These are phyloP conservation scores for Solanum pimpinellifolium DNA, from an alignment of 257 asterid species.

Conservation along the genomic window DNA sequence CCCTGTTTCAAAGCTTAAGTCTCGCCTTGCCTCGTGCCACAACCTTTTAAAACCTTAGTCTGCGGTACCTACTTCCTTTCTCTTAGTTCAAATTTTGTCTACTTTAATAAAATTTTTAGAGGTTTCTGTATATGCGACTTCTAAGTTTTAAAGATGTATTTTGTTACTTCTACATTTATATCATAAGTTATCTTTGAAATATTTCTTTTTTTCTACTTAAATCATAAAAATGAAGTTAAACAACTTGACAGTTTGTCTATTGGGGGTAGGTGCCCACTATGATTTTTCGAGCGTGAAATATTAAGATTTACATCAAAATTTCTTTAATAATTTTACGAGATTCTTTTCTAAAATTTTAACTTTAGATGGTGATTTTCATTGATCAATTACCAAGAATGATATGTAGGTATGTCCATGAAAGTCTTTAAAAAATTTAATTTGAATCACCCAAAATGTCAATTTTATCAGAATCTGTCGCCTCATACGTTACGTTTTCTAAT, in stretches of 20 bases:
- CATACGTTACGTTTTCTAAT: constrained; percentile 26
- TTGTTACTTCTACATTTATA: not conserved
- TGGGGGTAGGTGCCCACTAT: not conserved
- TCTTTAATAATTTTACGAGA: not conserved
- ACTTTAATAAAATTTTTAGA: not conserved
- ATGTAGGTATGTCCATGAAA: not conserved
- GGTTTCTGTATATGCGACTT: not conserved
- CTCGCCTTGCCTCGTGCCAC: not conserved
- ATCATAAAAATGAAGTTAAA: not conserved
- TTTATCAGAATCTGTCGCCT: constrained; percentile 72
- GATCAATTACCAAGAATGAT: not conserved
- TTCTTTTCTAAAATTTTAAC: not conserved
- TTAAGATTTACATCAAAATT: not conserved
- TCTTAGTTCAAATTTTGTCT: not conserved
- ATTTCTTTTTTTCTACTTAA: not conserved
- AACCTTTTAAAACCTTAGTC: no score
- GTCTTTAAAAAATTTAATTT: not conserved
- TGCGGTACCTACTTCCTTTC: not conserved
- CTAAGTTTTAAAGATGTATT: not conserved
- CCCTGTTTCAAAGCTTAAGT: not conserved
- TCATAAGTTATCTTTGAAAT: not conserved
- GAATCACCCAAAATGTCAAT: constrained; percentile 17
- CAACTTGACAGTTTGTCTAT: not conserved
- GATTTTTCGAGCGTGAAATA: not conserved
- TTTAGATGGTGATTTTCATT: not conserved